phyloP scores from a whole-genome alignment of 2,329 filamentous ascomycete species.

The Diaporthe batatas region DNA sequence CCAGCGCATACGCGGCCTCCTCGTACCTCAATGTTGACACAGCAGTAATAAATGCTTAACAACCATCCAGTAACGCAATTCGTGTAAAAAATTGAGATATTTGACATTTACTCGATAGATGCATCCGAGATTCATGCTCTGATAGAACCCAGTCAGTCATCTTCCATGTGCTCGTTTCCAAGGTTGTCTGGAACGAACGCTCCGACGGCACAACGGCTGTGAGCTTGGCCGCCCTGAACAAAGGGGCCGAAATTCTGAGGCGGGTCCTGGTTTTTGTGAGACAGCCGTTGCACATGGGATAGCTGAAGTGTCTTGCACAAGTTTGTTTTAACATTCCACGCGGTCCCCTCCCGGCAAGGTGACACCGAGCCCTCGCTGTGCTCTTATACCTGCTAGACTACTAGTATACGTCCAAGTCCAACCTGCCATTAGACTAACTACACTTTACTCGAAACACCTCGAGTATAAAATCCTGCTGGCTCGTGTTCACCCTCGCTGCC shows the following conservation, averaged over 20 bases:
- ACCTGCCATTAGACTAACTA: too few species aligned
- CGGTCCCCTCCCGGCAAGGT: neutral
- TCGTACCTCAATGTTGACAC: too few species aligned
- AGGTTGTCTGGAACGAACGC: neutral
- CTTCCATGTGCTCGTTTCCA: neutral
- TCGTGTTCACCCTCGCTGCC: neutral
- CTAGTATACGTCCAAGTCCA: too few species aligned
- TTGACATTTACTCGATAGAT: too few species aligned
- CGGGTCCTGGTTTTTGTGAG: neutral
- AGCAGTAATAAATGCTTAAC: too few species aligned
- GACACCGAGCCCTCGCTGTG: too few species aligned
- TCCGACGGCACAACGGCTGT: neutral
- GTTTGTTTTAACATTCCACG: conserved; percentile 21
- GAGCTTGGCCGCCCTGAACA: conserved; percentile 10
- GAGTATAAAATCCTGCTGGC: neutral
- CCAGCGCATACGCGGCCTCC: too few species aligned
- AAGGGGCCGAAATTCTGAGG: neutral
- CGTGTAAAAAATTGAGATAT: too few species aligned
- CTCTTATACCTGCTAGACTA: neutral
- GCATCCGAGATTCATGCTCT: too few species aligned
- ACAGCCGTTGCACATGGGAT: conserved; percentile 11
- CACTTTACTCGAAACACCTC: too few species aligned
- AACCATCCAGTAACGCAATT: too few species aligned
- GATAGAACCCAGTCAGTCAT: too few species aligned
- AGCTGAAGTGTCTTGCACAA: neutral